Conservation (phyloP, 2,329 filamentous ascomycete species). For the Phialocephala subalpina region DNA sequence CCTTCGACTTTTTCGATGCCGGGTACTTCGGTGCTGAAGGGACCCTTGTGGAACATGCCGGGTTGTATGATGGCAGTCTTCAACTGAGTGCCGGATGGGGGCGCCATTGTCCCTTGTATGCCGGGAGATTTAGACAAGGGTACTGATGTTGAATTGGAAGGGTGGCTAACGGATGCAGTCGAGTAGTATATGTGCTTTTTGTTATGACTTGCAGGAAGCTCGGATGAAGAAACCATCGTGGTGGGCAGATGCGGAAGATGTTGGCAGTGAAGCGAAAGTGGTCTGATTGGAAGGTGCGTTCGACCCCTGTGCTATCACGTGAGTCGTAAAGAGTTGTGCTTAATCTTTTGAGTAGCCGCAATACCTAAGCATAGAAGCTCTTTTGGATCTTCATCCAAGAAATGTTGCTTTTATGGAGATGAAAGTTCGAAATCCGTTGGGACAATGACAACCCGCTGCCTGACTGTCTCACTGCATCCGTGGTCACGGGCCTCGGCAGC, state of each 20-base stretch:
- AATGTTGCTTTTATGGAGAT: background rate
- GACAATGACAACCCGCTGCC: background rate
- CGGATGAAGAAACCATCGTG: background rate
- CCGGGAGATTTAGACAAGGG: background rate
- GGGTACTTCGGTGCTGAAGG: slow-evolving; percentile 68
- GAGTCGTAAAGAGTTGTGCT: background rate
- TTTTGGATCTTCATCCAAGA: background rate
- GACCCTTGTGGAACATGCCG: slow-evolving; percentile 50
- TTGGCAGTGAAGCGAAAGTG: background rate
- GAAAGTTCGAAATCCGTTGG: background rate
- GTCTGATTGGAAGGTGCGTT: background rate
- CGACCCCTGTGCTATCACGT: background rate
- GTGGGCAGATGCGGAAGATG: background rate
- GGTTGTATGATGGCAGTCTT: slow-evolving; percentile 32
- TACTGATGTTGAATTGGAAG: background rate
- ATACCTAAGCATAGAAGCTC: background rate
- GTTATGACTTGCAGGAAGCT: background rate
- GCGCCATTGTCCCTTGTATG: background rate
- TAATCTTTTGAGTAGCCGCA: background rate
- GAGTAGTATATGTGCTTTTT: slow-evolving; percentile 5
- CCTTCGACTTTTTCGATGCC: slow-evolving; percentile 64
- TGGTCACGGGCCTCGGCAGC: slow-evolving; percentile 4
- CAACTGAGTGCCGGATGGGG: background rate
- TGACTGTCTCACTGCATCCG: background rate
- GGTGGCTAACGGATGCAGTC: background rate